Evolutionary conservation across 345 rosid species (phyloP).

Genomic region (Camelina neglecta): DNA sequence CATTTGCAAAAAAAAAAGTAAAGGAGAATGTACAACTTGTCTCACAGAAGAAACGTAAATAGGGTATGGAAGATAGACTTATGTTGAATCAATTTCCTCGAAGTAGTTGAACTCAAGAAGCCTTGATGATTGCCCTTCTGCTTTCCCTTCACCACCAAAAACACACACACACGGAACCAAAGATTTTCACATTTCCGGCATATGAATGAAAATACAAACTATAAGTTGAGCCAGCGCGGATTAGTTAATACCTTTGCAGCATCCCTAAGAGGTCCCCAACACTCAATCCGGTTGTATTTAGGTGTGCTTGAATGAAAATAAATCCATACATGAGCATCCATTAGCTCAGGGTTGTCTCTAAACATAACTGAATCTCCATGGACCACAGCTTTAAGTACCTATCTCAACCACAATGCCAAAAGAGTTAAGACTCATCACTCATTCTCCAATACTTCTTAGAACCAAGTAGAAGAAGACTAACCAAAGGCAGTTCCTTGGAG

Average conservation of each 20-base stretch:
- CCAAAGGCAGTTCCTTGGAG: slow-evolving; percentile 92
- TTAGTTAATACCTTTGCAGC: slow-evolving; percentile 61
- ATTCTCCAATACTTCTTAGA: not conserved
- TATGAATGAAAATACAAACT: not conserved
- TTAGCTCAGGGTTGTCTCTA: slow-evolving; percentile 68
- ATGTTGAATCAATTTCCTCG: slow-evolving; percentile 49
- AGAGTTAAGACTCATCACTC: not conserved
- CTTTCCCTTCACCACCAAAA: slow-evolving; percentile 53
- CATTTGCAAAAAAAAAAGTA: slow-evolving; percentile 32
- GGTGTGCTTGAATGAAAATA: slow-evolving; percentile 82
- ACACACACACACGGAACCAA: not conserved
- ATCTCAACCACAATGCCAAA: slow-evolving; percentile 21
- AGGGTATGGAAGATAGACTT: slow-evolving; percentile 77
- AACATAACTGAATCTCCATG: slow-evolving; percentile 82
- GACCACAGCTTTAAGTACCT: slow-evolving; percentile 81
- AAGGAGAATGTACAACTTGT: slow-evolving; percentile 37
- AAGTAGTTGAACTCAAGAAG: slow-evolving; percentile 46
- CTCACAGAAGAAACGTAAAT: slow-evolving; percentile 79
- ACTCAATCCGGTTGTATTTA: slow-evolving; percentile 72
- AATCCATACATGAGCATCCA: slow-evolving; percentile 74
- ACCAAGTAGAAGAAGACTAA: slow-evolving; percentile 41
- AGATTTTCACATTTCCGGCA: slow-evolving; percentile 19
- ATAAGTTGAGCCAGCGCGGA: not conserved
- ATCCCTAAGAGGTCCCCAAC: slow-evolving; percentile 86
- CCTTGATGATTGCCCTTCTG: slow-evolving; percentile 53